These are phyloP conservation scores for Salix viminalis DNA, from an alignment of 345 rosid genomes.

Conservation along the genomic window DNA sequence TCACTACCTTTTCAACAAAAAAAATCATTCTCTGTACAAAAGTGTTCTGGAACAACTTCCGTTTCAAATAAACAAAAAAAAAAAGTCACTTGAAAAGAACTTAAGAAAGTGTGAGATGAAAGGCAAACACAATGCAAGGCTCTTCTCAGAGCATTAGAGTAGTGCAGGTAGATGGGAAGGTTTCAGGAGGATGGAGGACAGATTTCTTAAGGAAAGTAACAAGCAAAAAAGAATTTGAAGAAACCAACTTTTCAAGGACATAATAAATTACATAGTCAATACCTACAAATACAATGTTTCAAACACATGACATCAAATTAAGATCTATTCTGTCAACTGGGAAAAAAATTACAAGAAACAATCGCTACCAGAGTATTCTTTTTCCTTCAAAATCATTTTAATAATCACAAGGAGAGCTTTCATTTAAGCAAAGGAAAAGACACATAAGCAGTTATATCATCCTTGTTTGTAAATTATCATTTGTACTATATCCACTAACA, in stretches of 20 bases:
- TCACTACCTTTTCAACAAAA: neutral
- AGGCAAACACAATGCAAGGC: neutral
- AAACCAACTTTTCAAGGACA: conserved; percentile 22
- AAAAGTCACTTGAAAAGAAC: too few species aligned
- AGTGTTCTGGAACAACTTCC: neutral
- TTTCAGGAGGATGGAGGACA: conserved; percentile 2
- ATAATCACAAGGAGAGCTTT: neutral
- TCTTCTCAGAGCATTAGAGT: neutral
- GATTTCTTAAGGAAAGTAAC: conserved; percentile 6
- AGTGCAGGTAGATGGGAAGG: neutral
- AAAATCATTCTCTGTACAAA: neutral
- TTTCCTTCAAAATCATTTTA: neutral
- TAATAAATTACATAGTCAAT: conserved; percentile 3
- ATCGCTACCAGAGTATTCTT: neutral
- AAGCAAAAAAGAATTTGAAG: conserved; percentile 14
- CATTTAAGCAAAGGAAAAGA: neutral
- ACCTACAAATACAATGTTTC: conserved; percentile 21
- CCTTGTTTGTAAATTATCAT: neutral
- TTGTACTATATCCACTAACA: neutral
- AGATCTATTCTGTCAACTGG: neutral
- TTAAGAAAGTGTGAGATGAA: neutral
- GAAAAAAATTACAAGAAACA: neutral
- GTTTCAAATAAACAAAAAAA: neutral
- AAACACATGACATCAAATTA: conserved; percentile 17
- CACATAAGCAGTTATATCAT: neutral